Evolutionary conservation across 139 green algal genomes (phyloP), one percentile per base, ranked within the genome.

Genomic region (Nannochloris sp.): DNA sequence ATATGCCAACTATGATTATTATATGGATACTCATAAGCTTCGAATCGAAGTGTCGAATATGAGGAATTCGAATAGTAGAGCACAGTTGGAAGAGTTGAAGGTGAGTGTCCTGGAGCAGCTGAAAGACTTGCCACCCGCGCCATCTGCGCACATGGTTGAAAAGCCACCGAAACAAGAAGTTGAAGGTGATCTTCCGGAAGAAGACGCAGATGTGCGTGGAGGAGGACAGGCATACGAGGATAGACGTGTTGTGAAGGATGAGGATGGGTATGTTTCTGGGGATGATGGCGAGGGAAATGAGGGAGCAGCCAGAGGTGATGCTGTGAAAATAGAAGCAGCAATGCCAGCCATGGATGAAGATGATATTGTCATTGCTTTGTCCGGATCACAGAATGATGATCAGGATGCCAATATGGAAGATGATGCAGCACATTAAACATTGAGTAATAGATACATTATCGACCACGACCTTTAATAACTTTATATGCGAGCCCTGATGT

Each of bases 1-100:
- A 12, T 75, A 87, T 46, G 53, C 61, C 14, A 58, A 85, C 6
- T 88, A 82, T 71, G 79, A 88, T 73, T 93, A 89, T 74, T 96
- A 90, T 74, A 87, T 91, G 77, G 87, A 96, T 78, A 96, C 86
- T 6, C 76, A 86, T 70, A 61, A 67, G 14, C 77, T 96, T 73
- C 79, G 89, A 57, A 96, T 96, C 56, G 46, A 74, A 53, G 78
- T 85, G 25, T 85, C 63, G 68, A 96, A 95, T 80, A 96, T 96
- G 87, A 86, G 94, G 71, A 96, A 96, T 73, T 70, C 70, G 69
- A 96, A 96, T 82, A 84, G 75, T 2, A 76, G 78, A 6, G 69
- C 82, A 25, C 73, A 85, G 67, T 77, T 97, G 68, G 83, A 92
- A 59, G 55, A 73, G 29, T 87, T 96, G 62, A 69, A 70, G 59